Evolutionary conservation across 805 yeast species (phyloP).

Genomic region (Jamesozyma piceae): DNA sequence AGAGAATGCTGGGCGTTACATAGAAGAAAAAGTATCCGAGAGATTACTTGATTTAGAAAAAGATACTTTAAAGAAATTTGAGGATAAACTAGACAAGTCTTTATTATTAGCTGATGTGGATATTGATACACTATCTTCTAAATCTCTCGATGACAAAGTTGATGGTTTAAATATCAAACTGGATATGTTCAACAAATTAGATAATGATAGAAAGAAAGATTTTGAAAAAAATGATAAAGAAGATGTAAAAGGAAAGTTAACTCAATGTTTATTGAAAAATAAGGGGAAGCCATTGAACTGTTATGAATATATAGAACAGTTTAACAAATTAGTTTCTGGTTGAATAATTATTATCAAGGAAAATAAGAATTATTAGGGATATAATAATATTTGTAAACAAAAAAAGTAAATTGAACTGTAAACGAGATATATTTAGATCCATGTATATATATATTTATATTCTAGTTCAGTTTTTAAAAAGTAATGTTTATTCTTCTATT

Average conservation of each 20-base stretch:
- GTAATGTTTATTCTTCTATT: not conserved
- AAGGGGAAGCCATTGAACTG: conserved; percentile 64
- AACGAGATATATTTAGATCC: not conserved
- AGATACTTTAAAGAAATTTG: conserved; percentile 44
- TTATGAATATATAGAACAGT: conserved; percentile 68
- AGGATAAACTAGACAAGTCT: conserved; percentile 38
- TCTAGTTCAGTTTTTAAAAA: not conserved
- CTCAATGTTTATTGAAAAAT: conserved; percentile 50
- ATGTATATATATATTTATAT: not conserved
- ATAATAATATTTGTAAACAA: not conserved
- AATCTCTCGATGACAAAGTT: conserved; percentile 35
- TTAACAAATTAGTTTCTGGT: conserved; percentile 49
- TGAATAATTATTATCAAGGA: no score
- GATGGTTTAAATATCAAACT: conserved; percentile 31
- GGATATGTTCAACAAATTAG: conserved; percentile 29
- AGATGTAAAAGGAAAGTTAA: conserved; percentile 38
- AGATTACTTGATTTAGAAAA: conserved; percentile 47
- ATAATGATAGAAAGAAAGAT: conserved; percentile 16
- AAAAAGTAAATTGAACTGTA: not conserved
- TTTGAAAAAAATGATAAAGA: conserved; percentile 29
- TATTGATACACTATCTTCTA: conserved; percentile 29
- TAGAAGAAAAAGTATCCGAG: conserved; percentile 55
- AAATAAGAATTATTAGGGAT: no score
- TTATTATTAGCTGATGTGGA: conserved; percentile 28
- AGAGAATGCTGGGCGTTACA: conserved; percentile 55